Evolutionary conservation across 768 basidiomycete species (phyloP).

Genomic region (Kwoniella newhampshirensis): DNA sequence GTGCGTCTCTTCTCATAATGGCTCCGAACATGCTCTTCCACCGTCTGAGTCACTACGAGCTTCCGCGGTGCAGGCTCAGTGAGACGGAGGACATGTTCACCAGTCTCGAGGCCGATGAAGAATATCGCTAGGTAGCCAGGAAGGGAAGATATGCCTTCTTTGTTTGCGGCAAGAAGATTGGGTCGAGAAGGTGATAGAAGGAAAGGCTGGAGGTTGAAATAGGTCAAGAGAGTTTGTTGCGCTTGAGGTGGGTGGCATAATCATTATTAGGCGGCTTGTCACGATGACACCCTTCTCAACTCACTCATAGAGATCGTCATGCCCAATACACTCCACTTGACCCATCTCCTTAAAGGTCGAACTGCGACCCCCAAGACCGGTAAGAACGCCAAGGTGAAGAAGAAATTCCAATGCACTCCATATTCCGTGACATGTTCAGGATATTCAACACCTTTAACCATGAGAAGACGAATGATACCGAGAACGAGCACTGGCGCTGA

Average conservation of each 20-base stretch:
- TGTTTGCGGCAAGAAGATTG: slow-evolving; percentile 73
- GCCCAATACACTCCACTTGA: slow-evolving; percentile 65
- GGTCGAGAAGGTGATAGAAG: slow-evolving; percentile 66
- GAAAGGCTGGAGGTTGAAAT: slow-evolving; percentile 62
- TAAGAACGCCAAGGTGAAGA: slow-evolving; percentile 81
- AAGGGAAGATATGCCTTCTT: slow-evolving; percentile 79
- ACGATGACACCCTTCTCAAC: slow-evolving; percentile 20
- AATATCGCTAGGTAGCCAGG: slow-evolving; percentile 88
- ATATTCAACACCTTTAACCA: slow-evolving; percentile 92
- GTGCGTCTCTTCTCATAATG: slow-evolving; percentile 52
- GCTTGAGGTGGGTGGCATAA: slow-evolving; percentile 55
- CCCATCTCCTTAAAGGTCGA: slow-evolving; percentile 63
- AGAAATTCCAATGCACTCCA: slow-evolving; percentile 98
- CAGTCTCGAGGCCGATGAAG: slow-evolving; percentile 76
- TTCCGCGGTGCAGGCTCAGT: background rate
- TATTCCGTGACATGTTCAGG: slow-evolving; percentile 97
- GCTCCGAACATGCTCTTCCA: slow-evolving; percentile 19
- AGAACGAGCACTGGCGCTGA: slow-evolving; percentile 67
- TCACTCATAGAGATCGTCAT: slow-evolving; percentile 60
- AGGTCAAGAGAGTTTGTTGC: slow-evolving; percentile 68
- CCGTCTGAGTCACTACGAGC: background rate
- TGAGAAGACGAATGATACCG: slow-evolving; percentile 72
- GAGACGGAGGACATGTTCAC: slow-evolving; percentile 76
- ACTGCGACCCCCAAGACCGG: slow-evolving; percentile 70
- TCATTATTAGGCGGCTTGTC: background rate